phyloP scores from a whole-genome alignment of 2,329 filamentous ascomycete species.

The Epichloe sibirici region DNA sequence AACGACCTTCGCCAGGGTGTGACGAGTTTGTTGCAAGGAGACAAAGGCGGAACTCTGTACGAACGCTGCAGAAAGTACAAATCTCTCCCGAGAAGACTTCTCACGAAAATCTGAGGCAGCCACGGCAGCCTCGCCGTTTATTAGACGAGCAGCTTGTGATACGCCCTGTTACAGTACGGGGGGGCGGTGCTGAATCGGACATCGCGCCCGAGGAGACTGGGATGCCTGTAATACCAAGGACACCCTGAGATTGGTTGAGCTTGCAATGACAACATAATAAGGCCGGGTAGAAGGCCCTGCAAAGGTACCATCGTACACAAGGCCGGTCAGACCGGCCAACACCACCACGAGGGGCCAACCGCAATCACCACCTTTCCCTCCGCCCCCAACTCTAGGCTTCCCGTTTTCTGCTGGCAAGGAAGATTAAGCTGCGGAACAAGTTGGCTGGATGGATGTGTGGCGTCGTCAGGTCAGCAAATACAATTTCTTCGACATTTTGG shows the following conservation, averaged over 20 bases:
- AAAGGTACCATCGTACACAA: neutral
- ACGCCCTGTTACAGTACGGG: neutral
- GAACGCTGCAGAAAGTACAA: neutral
- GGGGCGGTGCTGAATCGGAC: neutral
- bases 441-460: neutral
- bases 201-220: neutral
- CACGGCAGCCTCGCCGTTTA: neutral
- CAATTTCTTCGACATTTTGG: neutral
- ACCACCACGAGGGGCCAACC: neutral
- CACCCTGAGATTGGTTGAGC: neutral
- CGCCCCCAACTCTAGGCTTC: neutral
- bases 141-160: neutral
- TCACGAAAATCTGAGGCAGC: neutral
- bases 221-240: neutral
- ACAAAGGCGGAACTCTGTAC: neutral
- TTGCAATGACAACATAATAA: neutral
- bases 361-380: neutral
- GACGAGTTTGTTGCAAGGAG: neutral
- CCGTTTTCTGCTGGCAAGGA: neutral
- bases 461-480: neutral
- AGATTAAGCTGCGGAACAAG: too few species aligned
- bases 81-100: neutral
- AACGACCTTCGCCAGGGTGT: neutral
- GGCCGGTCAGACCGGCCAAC: neutral
- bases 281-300: neutral